Evolutionary conservation across 495 filamentous ascomycete species (phyloP).

Genomic region (Glonium stellatum): DNA sequence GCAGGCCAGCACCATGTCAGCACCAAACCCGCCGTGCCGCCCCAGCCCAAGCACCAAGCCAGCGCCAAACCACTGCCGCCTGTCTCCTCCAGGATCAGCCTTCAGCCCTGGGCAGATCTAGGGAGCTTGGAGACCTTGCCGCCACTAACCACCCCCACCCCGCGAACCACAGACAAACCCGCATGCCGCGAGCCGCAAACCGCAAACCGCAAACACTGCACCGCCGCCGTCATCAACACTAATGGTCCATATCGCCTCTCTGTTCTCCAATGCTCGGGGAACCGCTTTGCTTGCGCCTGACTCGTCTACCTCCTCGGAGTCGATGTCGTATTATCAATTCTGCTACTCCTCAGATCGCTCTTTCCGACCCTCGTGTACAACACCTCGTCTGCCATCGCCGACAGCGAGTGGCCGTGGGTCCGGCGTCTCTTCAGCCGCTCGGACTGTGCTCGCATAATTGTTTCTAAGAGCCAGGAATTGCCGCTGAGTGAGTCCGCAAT

Average conservation of each 20-base stretch:
- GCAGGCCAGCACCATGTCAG: neutral
- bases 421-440: conserved; percentile 45
- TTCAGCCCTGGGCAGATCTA: conserved; percentile 1
- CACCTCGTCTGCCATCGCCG: conserved; percentile 44
- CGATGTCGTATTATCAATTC: conserved; percentile 45
- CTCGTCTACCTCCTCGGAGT: conserved; percentile 42
- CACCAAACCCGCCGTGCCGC: too few species aligned
- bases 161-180: neutral
- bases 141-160: conserved; percentile 3
- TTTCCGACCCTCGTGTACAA: conserved; percentile 44
- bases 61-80: too few species aligned
- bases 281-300: conserved; percentile 43
- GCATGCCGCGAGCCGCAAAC: neutral
- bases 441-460: conserved; percentile 45
- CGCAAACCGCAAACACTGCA: neutral
- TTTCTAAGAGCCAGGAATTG: conserved; percentile 42
- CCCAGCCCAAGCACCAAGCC: neutral
- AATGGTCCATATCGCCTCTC: neutral
- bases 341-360: conserved; percentile 44
- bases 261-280: conserved; percentile 35
- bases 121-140: neutral
- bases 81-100: neutral
- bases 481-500: conserved; percentile 47
- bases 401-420: conserved; percentile 47
- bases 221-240: neutral